phyloP scores from a whole-genome alignment of 495 filamentous ascomycete genomes.

The Penicillium lividum region DNA sequence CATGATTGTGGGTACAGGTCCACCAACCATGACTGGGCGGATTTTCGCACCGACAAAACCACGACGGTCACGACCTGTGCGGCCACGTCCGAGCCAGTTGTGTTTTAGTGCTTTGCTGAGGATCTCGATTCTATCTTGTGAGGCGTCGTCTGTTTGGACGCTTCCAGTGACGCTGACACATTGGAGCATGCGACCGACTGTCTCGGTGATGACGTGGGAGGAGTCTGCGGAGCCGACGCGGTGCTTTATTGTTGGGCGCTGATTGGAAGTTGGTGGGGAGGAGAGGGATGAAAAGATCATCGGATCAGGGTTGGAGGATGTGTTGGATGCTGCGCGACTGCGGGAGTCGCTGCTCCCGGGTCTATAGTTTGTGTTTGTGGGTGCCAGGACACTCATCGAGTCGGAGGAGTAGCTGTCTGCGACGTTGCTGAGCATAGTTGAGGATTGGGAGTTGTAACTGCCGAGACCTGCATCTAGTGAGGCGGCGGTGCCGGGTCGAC shows the following conservation, averaged over 20 bases:
- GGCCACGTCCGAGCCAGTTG: constrained; percentile 91
- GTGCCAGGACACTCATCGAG: constrained; percentile 42
- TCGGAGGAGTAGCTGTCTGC: constrained; percentile 53
- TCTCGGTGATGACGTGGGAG: constrained; percentile 85
- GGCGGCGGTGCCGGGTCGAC: constrained; percentile 67
- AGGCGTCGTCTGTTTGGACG: constrained; percentile 69
- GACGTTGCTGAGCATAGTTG: constrained; percentile 61
- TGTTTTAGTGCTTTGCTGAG: constrained; percentile 84
- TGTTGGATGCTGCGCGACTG: constrained; percentile 81
- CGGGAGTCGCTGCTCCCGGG: constrained; percentile 50
- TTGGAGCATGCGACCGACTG: constrained; percentile 93
- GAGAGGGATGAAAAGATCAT: constrained; percentile 54
- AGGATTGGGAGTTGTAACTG: constrained; percentile 74
- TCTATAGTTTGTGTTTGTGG: constrained; percentile 33
- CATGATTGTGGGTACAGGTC: constrained; percentile 16
- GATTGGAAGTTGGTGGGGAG: constrained; percentile 39
- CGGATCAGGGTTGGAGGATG: constrained; percentile 60
- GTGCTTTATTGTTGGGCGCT: constrained; percentile 45
- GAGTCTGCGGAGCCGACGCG: constrained; percentile 53
- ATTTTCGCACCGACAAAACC: constrained; percentile 80
- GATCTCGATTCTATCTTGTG: constrained; percentile 78
- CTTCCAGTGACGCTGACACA: constrained; percentile 88
- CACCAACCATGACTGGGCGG: constrained; percentile 39
- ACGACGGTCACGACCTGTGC: constrained; percentile 84
- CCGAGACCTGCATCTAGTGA: constrained; percentile 69